Percentiles rank a stretch among this genome's conserved stretches.
phyloP scores from a whole-genome alignment of 2,329 filamentous ascomycete genomes.

The Clathrospora elynae region DNA sequence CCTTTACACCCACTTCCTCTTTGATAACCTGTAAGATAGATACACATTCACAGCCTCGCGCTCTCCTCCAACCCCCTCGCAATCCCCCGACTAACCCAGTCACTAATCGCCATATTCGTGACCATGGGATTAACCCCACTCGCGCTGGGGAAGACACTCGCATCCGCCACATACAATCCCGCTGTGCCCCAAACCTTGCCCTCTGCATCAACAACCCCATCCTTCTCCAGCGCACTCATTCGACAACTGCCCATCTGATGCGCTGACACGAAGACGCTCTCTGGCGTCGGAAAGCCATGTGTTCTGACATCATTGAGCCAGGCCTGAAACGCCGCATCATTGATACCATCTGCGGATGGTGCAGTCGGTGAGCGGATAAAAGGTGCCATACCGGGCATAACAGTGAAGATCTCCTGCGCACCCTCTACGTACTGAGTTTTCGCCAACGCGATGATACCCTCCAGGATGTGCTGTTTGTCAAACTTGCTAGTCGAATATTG shows the following conservation, averaged over 20 bases:
- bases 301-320: conserved; percentile 64
- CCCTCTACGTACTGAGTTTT: conserved; percentile 80
- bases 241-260: conserved; percentile 82
- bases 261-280: conserved; percentile 66
- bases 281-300: conserved; percentile 56
- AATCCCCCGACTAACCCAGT: conserved; percentile 44
- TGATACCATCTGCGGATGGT: conserved; percentile 52
- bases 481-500: conserved; percentile 72
- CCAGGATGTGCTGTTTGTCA: conserved; percentile 73
- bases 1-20: no score
- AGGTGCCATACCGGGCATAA: conserved; percentile 64
- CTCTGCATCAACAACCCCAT: conserved; percentile 52
- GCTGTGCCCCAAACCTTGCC: conserved; percentile 66
- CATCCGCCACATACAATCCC: conserved; percentile 72
- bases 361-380: conserved; percentile 59
- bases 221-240: conserved; percentile 62
- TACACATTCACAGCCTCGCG: conserved; percentile 29
- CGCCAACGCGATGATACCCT: conserved; percentile 72
- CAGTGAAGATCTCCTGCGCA: conserved; percentile 76
- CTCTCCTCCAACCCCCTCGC: conserved; percentile 31
- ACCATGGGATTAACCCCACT: conserved; percentile 85
- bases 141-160: conserved; percentile 75
- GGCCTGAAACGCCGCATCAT: conserved; percentile 63
- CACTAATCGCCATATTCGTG: conserved; percentile 65
- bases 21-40: no score